phyloP scores from a whole-genome alignment of 495 filamentous ascomycete genomes.

The Symbiotaphrina buchneri region DNA sequence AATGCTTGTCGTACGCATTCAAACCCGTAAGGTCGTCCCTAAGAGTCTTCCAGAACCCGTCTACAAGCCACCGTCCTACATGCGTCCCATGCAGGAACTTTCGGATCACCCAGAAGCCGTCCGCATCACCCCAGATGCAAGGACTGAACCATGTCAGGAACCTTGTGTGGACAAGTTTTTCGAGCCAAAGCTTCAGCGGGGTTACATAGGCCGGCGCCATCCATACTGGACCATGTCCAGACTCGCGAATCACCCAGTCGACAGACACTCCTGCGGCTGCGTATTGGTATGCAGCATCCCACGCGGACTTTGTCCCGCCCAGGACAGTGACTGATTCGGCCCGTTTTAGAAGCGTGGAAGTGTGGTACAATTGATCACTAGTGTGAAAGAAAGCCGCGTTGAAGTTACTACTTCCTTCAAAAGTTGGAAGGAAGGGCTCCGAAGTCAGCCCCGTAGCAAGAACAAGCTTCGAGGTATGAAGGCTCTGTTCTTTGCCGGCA shows the following conservation, averaged over 20 bases:
- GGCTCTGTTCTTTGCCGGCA: constrained; percentile 4
- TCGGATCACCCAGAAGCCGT: constrained; percentile 22
- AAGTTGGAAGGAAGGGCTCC: constrained; percentile 26
- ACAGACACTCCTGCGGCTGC: constrained; percentile 41
- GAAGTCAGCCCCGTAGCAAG: constrained; percentile 50
- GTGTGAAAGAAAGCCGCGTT: constrained; percentile 29
- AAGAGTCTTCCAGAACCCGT: constrained; percentile 43
- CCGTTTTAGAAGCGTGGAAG: constrained; percentile 8
- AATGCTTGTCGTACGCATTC: constrained; percentile 35
- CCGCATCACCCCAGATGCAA: constrained; percentile 33
- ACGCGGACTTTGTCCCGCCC: constrained; percentile 54
- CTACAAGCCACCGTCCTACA: constrained; percentile 42
- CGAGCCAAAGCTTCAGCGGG: constrained; percentile 32
- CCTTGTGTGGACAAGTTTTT: constrained; percentile 40
- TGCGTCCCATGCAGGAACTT: constrained; percentile 41
- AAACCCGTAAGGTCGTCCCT: constrained; percentile 31
- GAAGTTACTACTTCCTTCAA: constrained; percentile 27
- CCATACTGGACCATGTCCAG: constrained; percentile 50
- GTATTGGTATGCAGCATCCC: constrained; percentile 52
- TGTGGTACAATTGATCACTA: constrained; percentile 9
- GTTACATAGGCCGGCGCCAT: constrained; percentile 45
- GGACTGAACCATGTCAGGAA: constrained; percentile 44
- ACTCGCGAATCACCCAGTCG: constrained; percentile 58
- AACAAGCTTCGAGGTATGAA: constrained; percentile 35
- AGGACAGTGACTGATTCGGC: constrained; percentile 31